Evolutionary conservation across 148 eudicot species (phyloP), one percentile per base, ranked within the genome.

Genomic region (Rhododendron williamsianum): DNA sequence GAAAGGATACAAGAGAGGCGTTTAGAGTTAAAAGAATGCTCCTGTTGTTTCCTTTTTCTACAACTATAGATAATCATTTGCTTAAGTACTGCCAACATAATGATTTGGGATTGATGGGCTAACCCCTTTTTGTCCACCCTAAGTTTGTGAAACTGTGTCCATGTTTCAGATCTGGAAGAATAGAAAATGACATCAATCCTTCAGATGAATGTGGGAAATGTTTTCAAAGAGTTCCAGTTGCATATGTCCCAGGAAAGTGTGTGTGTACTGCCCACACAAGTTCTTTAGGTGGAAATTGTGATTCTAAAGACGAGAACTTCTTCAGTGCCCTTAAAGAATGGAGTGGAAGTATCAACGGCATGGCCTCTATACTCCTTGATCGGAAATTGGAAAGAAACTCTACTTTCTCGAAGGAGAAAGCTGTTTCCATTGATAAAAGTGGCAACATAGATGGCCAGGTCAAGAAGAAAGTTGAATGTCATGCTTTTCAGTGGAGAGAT

Each of bases 401-500:
- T 86, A 78, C 56, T 84, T 56, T 78, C 12, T 41, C 83, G 38
- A 85, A 76, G 84, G 90, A 69, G 85, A 87, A 58, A 54, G 69
- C 67, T 52, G 80, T 80, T 54, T 79, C 78, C 38, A 69, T 79
- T 43, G 89, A 85, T 13, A 52, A 67, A 84, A 87, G 56, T 85
- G 86, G 74, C 56, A 86, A 85, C 84, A 33, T 49, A 33, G 87
- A 76, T 79, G 83, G 71, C 58, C 89, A 85, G 46, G 81, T 58
- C 2, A 48, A 36, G 69, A 82, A 56, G 79, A 88, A 89, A 65
- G 88, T 77, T 56, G 88, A 86, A 43, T 87, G 81, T 67, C 82
- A 84, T 84, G 79, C 79, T 83, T 91, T 89, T 88, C 91, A 89
- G 74, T 91, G 93, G 93, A 89, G 89, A 85, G 91, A 92, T 89